Evolutionary conservation across 2,329 filamentous ascomycete genomes (phyloP).

Genomic region (Paecilomyces formosus): DNA sequence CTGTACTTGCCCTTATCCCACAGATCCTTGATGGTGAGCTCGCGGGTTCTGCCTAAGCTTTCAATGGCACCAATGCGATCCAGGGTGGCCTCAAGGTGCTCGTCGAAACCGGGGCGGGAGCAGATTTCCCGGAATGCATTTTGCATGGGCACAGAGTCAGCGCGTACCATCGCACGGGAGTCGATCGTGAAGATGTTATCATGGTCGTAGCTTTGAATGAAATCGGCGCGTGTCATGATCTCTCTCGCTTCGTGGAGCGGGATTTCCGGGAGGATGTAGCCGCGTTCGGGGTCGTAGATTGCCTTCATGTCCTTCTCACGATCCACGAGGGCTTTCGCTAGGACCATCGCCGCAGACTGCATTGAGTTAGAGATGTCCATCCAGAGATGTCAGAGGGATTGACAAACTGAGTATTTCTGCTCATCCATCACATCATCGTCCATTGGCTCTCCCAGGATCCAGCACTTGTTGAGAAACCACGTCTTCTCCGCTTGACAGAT

Average conservation of each 20-base stretch:
- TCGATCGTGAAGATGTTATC: constrained; percentile 95
- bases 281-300: constrained; percentile 57
- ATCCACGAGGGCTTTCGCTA: constrained; percentile 86
- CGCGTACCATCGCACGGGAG: constrained; percentile 74
- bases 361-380: constrained; percentile 9
- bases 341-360: constrained; percentile 82
- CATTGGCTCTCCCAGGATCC: constrained; percentile 68
- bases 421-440: constrained; percentile 99
- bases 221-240: constrained; percentile 93
- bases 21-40: constrained; percentile 90
- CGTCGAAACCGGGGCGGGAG: constrained; percentile 64
- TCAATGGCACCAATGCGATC: constrained; percentile 89
- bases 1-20: constrained; percentile 77
- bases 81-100: constrained; percentile 74
- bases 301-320: constrained; percentile 56
- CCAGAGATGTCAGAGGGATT: not conserved
- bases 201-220: constrained; percentile 86
- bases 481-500: constrained; percentile 66
- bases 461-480: constrained; percentile 74
- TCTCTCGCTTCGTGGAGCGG: constrained; percentile 77
- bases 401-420: constrained; percentile 82
- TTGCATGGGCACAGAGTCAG: constrained; percentile 94
- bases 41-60: constrained; percentile 83
- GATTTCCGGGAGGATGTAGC: constrained; percentile 72
- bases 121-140: constrained; percentile 84